Percentiles rank a stretch among this genome's conserved stretches.
These are phyloP conservation scores for Taphrina betulina DNA, from an alignment of 1,139 yeast species.

Conservation along the genomic window DNA sequence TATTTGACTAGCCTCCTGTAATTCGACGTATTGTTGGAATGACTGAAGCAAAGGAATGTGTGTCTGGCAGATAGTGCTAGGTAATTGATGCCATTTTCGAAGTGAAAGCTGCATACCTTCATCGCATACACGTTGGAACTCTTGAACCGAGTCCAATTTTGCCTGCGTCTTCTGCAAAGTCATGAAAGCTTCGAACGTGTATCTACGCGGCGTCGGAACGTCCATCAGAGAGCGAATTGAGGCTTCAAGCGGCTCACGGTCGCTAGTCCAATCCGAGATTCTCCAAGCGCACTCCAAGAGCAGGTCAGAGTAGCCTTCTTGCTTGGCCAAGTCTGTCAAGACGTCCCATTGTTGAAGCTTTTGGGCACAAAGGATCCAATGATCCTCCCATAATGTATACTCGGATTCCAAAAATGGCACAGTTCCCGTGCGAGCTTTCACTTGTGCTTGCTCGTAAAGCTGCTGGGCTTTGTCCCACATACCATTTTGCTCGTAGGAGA, in stretches of 20 bases:
- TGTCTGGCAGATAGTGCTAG: slow-evolving; percentile 73
- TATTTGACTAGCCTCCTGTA: slow-evolving; percentile 95
- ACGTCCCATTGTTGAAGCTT: slow-evolving; percentile 98
- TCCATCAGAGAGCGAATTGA: slow-evolving; percentile 96
- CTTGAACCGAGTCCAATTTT: slow-evolving; percentile 73
- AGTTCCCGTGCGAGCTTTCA: slow-evolving; percentile 93
- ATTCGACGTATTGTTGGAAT: slow-evolving; percentile 95
- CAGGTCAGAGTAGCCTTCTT: slow-evolving; percentile 94
- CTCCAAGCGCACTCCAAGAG: slow-evolving; percentile 98
- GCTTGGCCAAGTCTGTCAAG: slow-evolving; percentile 91
- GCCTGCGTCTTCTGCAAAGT: slow-evolving; percentile 92
- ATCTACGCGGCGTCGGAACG: slow-evolving; percentile 96
- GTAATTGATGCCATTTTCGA: slow-evolving; percentile 90
- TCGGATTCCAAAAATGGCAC: slow-evolving; percentile 94
- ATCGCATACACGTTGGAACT: slow-evolving; percentile 81
- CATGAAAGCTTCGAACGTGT: slow-evolving; percentile 89
- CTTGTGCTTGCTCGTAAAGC: slow-evolving; percentile 93
- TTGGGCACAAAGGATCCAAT: slow-evolving; percentile 96
- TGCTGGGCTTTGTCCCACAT: slow-evolving; percentile 94
- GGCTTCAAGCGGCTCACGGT: slow-evolving; percentile 89
- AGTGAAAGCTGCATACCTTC: slow-evolving; percentile 94
- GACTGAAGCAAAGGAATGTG: slow-evolving; percentile 89
- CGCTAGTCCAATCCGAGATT: slow-evolving; percentile 97
- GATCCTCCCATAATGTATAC: slow-evolving; percentile 96
- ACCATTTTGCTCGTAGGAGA: slow-evolving; percentile 93